Base-by-base conservation (phyloP, 805 yeast species). In the Lipomyces kockii region DNA sequence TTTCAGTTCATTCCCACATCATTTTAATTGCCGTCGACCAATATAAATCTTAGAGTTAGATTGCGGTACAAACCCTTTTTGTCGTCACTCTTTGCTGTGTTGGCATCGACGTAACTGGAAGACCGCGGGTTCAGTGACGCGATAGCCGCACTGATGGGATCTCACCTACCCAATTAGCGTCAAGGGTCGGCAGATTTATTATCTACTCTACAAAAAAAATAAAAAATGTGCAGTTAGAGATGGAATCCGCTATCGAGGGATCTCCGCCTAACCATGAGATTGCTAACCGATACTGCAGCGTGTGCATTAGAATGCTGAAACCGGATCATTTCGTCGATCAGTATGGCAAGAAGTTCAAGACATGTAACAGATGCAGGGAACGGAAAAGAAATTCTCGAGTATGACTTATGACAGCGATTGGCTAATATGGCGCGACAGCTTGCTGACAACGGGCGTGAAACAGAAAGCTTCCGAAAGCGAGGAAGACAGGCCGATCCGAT, bases 281-380 rank as follows among this genome's bases (percentile, higher is more conserved):
- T 1, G 1, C 1, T 14, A 54, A 55, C 22, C 58, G 37, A 22
- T 55, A 27, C 39, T 55, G 58, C 58, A 55, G 58, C 8, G 58
- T 55, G 20, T 55, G 58, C 37, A 27, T 34, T 11, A 29, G 32
- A n/a, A 17, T 27, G 58, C 58, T 29, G 20, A 11, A 12, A 14
- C 58, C 34, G 17, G 27, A n/a, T n/a, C 27, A 27, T 12, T 55
- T 55, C 22, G 27, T 55, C 27, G 58, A 55, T 55, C 37, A 27
- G 20, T 34, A 55, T 22, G 58, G 58, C 20, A 55, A 55, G n/a
- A 27, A 29, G 12, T 55, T 27, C 58, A 55, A 55, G 37, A 55
- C 58, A 29, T 55, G 58, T 32, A 55, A 55, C 37, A n/a, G 37
- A 32, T 55, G 58, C 58, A 11, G 58, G 20, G 27, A 27, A 14